Evolutionary conservation across 1,284 basidiomycete species (phyloP).

Genomic region (Irpex rosettiformis): DNA sequence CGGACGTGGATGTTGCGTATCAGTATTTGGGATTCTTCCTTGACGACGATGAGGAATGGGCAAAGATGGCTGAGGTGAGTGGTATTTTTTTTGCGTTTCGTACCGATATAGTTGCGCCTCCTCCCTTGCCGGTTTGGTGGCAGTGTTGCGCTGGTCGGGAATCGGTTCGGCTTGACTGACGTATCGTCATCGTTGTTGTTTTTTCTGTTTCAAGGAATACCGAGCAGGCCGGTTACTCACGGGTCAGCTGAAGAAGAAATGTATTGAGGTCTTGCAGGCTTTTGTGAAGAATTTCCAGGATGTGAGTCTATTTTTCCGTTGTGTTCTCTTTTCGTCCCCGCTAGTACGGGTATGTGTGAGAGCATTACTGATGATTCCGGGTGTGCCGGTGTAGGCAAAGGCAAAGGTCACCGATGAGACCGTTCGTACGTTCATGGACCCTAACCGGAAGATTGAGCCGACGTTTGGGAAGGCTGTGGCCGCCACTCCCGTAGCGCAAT

Average conservation of each 20-base stretch:
- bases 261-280: conserved; percentile 81
- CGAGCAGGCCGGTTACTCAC: conserved; percentile 86
- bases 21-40: conserved; percentile 98
- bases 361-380: conserved; percentile 2
- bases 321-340: background rate
- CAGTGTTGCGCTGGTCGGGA: background rate
- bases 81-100: background rate
- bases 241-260: conserved; percentile 89
- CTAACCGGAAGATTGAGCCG: conserved; percentile 75
- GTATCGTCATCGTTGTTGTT: background rate
- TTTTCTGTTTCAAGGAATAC: conserved; percentile 66
- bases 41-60: conserved; percentile 89
- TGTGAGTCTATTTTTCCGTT: conserved; percentile 40
- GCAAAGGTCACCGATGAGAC: conserved; percentile 80
- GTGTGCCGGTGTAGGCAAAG: conserved; percentile 56
- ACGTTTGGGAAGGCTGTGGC: conserved; percentile 30
- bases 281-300: conserved; percentile 92
- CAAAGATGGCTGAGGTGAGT: conserved; percentile 71
- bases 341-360: background rate
- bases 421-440: conserved; percentile 82
- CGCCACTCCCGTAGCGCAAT: background rate
- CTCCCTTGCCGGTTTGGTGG: conserved; percentile 1
- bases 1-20: conserved; percentile 95
- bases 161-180: no score
- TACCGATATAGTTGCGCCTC: background rate